Base-by-base conservation (phyloP, 2,329 filamentous ascomycete species). In the Microdochium bolleyi region DNA sequence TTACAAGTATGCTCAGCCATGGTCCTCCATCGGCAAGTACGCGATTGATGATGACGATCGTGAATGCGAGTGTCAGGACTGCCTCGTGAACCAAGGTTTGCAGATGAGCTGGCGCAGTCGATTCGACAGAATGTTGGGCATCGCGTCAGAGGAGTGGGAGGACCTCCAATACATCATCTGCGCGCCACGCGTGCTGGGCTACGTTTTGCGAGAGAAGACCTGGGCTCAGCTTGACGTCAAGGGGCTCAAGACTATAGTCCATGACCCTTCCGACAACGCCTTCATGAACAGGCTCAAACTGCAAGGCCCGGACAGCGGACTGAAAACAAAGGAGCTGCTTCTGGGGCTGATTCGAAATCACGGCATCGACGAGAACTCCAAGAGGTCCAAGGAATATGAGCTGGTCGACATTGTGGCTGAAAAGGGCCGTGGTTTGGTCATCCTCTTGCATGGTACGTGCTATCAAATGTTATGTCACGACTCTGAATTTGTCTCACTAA, bases 401-500 rank as follows among this genome's bases (percentile, higher is more conserved):
- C 50, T 58, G 2, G 52, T 55, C 11, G 56, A 58, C 24, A 52
- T 58, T 2, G 46, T 56, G 1, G 24, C 49, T 1, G 50, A 48
- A 14, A 57, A 58, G 34, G 56, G 56, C 1, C 54, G 57, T 19
- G 54, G 57, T 2, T 49, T 59, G 1, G 49, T 58, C 1, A 52
- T 59, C 8, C 46, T 58, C 1, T 48, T 59, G 2, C 56, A 56
- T 14, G 56, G 53, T 58, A 53, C 27, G 56, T 49, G 30, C 30
- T n/a, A n/a, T n/a, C 8, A 34, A 34, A 8, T 34, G 30, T 34
- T 34, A 8, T 34, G 30, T 34, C 8, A 14, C 8, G 14, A 34
- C 14, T 8, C 30, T 8, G 30, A n/a, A 16, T 0, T 3, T 24
- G n/a, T 24, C 19, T 24, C 19, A 24, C 44, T n/a, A 41, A 22